Conservation (phyloP, 1,284 basidiomycete genomes). For the Phenoliferia sp. region DNA sequence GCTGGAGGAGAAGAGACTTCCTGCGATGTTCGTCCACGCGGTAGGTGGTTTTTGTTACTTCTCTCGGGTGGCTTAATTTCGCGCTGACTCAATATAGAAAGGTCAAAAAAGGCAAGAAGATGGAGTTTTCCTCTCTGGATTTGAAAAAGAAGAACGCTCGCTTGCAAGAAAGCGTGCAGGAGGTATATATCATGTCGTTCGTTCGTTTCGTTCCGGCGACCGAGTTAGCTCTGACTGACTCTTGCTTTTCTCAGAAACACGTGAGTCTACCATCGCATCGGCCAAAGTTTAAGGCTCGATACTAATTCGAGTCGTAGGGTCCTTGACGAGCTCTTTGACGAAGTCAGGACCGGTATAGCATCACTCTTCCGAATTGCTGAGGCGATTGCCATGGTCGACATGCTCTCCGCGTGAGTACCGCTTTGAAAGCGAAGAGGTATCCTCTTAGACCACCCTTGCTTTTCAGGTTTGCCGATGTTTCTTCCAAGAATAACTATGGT, state of each 20-base stretch:
- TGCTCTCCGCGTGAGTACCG: constrained; percentile 59
- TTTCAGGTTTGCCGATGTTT: constrained; percentile 62
- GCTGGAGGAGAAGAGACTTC: constrained; percentile 27
- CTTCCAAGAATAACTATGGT: constrained; percentile 55
- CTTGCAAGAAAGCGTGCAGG: constrained; percentile 34
- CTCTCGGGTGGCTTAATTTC: not conserved
- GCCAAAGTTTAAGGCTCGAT: not conserved
- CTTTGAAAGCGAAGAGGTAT: not conserved
- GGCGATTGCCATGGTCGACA: constrained; percentile 71
- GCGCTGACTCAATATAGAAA: constrained; percentile 7
- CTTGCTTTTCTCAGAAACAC: not conserved
- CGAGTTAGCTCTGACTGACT: constrained; percentile 3
- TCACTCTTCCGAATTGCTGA: constrained; percentile 36
- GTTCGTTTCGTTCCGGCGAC: not conserved
- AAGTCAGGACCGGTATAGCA: constrained; percentile 31
- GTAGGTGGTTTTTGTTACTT: constrained; percentile 16
- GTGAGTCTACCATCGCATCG: not conserved
- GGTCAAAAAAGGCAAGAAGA: constrained; percentile 34
- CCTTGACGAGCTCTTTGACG: constrained; percentile 36
- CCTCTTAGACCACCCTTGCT: not conserved
- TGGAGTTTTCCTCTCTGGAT: constrained; percentile 36
- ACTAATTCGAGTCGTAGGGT: constrained; percentile 10
- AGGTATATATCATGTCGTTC: constrained; percentile 34
- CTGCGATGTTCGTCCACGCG: constrained; percentile 31
- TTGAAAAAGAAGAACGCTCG: constrained; percentile 37